Evolutionary conservation across 169 alveolate genomes (phyloP), one percentile per base, ranked within the genome.

Genomic region (Plasmodium berghei): DNA sequence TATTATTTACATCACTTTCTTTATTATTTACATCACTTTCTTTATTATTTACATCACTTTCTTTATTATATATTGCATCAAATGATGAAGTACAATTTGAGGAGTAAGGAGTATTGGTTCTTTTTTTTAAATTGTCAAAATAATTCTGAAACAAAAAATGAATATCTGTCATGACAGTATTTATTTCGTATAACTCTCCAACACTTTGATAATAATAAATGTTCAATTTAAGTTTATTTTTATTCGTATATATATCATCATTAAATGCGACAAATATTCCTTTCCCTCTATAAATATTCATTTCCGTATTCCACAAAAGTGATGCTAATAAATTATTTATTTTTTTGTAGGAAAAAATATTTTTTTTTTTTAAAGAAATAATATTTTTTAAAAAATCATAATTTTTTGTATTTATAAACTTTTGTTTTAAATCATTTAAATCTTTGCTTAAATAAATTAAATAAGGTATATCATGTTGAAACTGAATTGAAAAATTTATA

Each of bases 121-220:
- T 8, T 52, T 14, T 52, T 52, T 12, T 18, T 52, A 10, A 52
- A 52, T 16, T 12, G 9, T 52, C 67, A 58, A 9, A 8, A 59
- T 40, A 61, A 10, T 46, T 26, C n/a, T 26, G 73, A 86, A 86
- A 86, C 28, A 86, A 86, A 24, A 9, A 8, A 54, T 86, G 91
- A 5, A 86, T 26, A 54, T 86, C 91, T 34, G 71, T 71, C 69
- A 52, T 59, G n/a, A 86, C 61, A 10, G 61, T 24, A 6, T 86
- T 72, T 9, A 86, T 86, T 71, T 86, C 91, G 22, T 58, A 86
- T 14, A 86, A 24, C 18, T 86, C 91, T 16, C 91, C 91, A 28
- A 86, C 91, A 58, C 91, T 86, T 48, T 86, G 91, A 55, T 86
- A 86, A n/a, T 86, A 86, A 28, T 86, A 86, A 22, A 86, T 86